Conservation (phyloP, 2,329 filamentous ascomycete species). For the Thielaviopsis populi region DNA sequence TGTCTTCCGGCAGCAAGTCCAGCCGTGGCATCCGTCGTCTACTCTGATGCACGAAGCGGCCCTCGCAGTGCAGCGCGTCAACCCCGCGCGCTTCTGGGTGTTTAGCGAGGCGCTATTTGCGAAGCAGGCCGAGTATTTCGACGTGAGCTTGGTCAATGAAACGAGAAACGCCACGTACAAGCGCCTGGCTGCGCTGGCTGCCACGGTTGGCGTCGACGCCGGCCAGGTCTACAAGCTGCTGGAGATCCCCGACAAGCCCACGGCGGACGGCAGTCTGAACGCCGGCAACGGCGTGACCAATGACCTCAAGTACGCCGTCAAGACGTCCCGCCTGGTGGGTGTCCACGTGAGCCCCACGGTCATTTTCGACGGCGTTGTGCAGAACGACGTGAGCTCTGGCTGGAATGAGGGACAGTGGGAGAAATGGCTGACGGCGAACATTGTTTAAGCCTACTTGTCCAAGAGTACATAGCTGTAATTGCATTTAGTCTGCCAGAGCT, state of each 20-base stretch:
- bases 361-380: constrained; percentile 72
- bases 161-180: constrained; percentile 70
- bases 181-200: constrained; percentile 61
- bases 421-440: constrained; percentile 51
- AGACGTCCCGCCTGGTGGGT: constrained; percentile 62
- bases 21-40: constrained; percentile 86
- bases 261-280: constrained; percentile 55
- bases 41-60: constrained; percentile 71
- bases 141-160: constrained; percentile 71
- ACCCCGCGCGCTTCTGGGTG: constrained; percentile 61
- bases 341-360: constrained; percentile 88
- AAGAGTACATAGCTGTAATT: not conserved
- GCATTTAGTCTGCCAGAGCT: not conserved
- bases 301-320: constrained; percentile 72
- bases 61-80: constrained; percentile 58
- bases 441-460: constrained; percentile 2
- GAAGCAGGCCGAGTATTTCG: constrained; percentile 65
- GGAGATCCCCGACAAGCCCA: constrained; percentile 51
- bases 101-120: constrained; percentile 55
- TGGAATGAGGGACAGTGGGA: constrained; percentile 74
- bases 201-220: constrained; percentile 52
- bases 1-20: constrained; percentile 81
- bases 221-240: constrained; percentile 54
- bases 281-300: constrained; percentile 67
- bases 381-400: constrained; percentile 59